Conservation (phyloP, 768 basidiomycete species). For the Podaxis sp. region DNA sequence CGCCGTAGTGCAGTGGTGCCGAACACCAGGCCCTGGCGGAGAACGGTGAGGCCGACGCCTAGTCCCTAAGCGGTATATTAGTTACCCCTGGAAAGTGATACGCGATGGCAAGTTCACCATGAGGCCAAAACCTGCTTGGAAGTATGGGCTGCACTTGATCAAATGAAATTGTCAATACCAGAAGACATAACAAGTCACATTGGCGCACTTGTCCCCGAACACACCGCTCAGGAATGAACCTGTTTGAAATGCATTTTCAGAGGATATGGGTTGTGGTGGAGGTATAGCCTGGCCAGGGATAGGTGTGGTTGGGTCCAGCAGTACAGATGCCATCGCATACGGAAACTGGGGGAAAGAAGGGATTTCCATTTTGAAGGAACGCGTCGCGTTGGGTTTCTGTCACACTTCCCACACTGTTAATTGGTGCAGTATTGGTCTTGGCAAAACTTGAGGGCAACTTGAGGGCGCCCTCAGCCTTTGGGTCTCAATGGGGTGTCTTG, state of each 20-base stretch:
- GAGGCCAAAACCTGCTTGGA: slow-evolving; percentile 96
- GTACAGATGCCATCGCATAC: neutral
- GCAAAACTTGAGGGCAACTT: slow-evolving; percentile 13
- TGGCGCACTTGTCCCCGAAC: slow-evolving; percentile 64
- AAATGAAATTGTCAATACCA: slow-evolving; percentile 13
- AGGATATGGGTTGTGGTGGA: slow-evolving; percentile 11
- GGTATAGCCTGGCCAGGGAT: slow-evolving; percentile 2
- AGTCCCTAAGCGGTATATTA: slow-evolving; percentile 60
- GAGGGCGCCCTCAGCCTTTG: slow-evolving; percentile 31
- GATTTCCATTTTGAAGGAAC: slow-evolving; percentile 13
- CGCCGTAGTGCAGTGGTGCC: slow-evolving; percentile 76
- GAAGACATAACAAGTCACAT: slow-evolving; percentile 3
- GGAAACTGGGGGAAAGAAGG: neutral
- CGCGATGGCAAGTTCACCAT: slow-evolving; percentile 55
- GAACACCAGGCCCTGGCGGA: slow-evolving; percentile 66
- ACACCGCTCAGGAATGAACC: slow-evolving; percentile 33
- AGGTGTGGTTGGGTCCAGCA: neutral
- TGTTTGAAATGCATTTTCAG: slow-evolving; percentile 13
- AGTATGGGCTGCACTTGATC: slow-evolving; percentile 78
- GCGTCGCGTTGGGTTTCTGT: slow-evolving; percentile 14
- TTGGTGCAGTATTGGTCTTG: slow-evolving; percentile 4
- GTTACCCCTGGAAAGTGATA: neutral
- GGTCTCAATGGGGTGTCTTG: slow-evolving; percentile 48
- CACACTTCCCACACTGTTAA: slow-evolving; percentile 8
- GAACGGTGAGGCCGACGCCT: slow-evolving; percentile 74